Base-by-base conservation (phyloP, 768 basidiomycete species). In the Mycena chlorophos region DNA sequence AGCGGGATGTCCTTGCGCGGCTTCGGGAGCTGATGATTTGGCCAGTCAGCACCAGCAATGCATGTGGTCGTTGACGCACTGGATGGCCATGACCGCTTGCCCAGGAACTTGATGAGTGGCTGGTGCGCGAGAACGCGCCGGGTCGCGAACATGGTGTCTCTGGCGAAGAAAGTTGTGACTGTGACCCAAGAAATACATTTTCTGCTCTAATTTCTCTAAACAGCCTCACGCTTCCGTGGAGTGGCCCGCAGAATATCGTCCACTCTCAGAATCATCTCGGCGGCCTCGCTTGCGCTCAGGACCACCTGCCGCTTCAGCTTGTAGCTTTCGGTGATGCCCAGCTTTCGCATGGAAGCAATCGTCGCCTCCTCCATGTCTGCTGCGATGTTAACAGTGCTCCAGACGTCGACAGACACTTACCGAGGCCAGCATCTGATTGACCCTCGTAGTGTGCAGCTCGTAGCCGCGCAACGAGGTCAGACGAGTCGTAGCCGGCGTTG, bases 181-280 rank as follows among this genome's bases (percentile, higher is more conserved):
- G 2, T 26, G 23, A 50, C 47, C 31, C 49, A 38, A 28, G 30
- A 45, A 25, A 54, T 58, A 42, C 40, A 42, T 42, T 42, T 42
- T 42, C 8, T n/a, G n/a, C n/a, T 42, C 40, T 42, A 42, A 42
- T 42, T 37, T 10, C 10, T 64, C 69, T 78, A 89, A 56, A 86
- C 83, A 51, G 85, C 89, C 68, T 97, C 94, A 50, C 94, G 83
- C 71, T 79, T 89, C 67, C 94, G 79, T 13, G 94, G 94, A 43
- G 94, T 79, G 19, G 90, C 83, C 49, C 92, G 80, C 59, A 96
- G 78, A 63, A 97, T 96, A 68, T 96, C 92, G 64, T 98, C 95
- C 48, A 96, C 94, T 52, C 91, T 94, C 55, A 99, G 83, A 63
- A 99, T 98, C 96, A 98, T 98, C 78, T 98, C 97, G 2, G 93